Base-by-base conservation (phyloP, 116 monocot species). In the Posidonia oceanica region DNA sequence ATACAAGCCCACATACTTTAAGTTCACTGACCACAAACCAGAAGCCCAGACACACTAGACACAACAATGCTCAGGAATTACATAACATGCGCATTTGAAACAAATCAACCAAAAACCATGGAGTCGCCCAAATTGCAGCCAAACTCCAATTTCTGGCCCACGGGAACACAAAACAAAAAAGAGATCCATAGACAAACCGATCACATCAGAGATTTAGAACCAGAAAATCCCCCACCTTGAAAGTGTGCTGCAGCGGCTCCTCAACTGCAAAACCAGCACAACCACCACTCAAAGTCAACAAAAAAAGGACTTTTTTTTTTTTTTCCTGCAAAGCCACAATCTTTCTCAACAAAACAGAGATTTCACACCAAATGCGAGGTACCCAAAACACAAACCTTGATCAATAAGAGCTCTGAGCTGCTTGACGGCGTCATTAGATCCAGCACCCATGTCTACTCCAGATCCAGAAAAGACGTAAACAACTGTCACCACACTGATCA, bases 391-490 rank as follows among this genome's bases (percentile, higher is more conserved):
- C 74, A 20, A 18, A 91, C 91, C 78, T 76, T 81, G 54, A n/a
- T 85, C 81, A 68, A 83, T 80, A 39, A 91, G 85, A 39, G 75
- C 79, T 23, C 68, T 75, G 17, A 91, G 79, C 83, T 88, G 88
- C 81, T 82, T 83, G 74, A 91, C 73, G 52, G 85, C 81, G 1
- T 87, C 87, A 59, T 81, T 79, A 2, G 79, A 79, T 51, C 83
- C 75, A 11, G 52, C 37, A 61, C 75, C 83, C 86, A 86, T 86
- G 14, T 37, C 75, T 64, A 38, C 17, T 2, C 17, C 64, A 64
- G 64, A 64, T 64, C 64, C 64, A 16, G 64, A 17, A 15, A 64
- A 14, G 13, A 7, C 7, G 48, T 7, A 7, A 12, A 7, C 7
- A 48, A 7, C 11, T 7, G 7, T 48, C 18, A 21, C 58, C 14